Evolutionary conservation across 139 green algal species (phyloP).

Genomic region (Marvania coccoides): DNA sequence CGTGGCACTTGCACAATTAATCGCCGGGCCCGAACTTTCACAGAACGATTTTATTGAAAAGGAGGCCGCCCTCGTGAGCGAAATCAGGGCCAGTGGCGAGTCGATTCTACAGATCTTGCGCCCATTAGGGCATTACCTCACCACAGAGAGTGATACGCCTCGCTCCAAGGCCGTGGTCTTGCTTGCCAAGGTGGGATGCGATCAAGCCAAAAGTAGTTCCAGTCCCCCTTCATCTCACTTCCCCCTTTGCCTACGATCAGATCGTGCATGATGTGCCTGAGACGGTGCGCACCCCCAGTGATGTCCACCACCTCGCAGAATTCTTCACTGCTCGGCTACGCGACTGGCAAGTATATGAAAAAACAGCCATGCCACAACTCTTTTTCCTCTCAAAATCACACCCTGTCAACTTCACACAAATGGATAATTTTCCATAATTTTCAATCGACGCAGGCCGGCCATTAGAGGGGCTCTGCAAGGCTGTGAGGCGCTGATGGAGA

Average conservation of each 20-base stretch:
- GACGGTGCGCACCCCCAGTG: background rate
- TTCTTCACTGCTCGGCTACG: constrained; percentile 26
- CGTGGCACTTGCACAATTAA: background rate
- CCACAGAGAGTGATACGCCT: constrained; percentile 2
- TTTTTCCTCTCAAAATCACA: background rate
- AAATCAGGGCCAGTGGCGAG: background rate
- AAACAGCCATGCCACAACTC: too few species aligned
- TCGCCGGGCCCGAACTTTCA: background rate
- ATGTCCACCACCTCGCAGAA: constrained; percentile 12
- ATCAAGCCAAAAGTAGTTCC: background rate
- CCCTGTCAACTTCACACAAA: background rate
- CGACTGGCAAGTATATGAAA: constrained; percentile 6
- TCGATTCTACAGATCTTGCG: constrained; percentile 7
- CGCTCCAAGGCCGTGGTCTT: constrained; percentile 4
- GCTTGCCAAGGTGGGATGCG: constrained; percentile 15
- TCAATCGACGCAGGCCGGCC: constrained; percentile 3
- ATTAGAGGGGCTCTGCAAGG: constrained; percentile 20
- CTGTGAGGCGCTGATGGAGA: constrained; percentile 22
- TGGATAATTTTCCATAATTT: background rate
- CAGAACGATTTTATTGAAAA: background rate
- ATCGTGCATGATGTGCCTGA: constrained; percentile 8
- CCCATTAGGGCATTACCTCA: constrained; percentile 17
- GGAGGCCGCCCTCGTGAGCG: background rate
- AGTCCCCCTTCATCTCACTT: background rate
- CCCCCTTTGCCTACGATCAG: background rate